Evolutionary conservation across 805 yeast species (phyloP).

Genomic region (Candida nanaspora): DNA sequence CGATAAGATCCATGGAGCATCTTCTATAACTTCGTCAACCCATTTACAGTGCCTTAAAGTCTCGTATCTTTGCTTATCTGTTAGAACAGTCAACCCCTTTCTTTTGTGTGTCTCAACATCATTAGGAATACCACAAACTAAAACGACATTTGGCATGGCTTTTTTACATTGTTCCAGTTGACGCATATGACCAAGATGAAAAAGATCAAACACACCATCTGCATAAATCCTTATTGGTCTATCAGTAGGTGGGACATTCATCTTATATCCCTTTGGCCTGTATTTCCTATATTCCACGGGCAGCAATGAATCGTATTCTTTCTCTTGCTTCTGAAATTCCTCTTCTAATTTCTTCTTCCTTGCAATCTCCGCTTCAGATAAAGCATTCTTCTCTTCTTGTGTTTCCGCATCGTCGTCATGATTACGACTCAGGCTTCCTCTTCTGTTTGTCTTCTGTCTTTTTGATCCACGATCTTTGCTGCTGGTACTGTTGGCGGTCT

Average conservation of each 20-base stretch:
- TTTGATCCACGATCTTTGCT: slow-evolving; percentile 3
- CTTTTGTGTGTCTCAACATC: slow-evolving; percentile 86
- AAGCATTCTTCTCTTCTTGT: slow-evolving; percentile 4
- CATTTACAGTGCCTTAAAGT: slow-evolving; percentile 90
- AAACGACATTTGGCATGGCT: slow-evolving; percentile 72
- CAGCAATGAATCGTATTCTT: slow-evolving; percentile 51
- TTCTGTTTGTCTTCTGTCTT: slow-evolving; percentile 10
- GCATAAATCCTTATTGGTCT: slow-evolving; percentile 93
- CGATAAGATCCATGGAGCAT: slow-evolving; percentile 95
- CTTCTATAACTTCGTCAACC: slow-evolving; percentile 94
- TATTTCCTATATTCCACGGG: slow-evolving; percentile 68
- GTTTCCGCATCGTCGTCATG: not conserved
- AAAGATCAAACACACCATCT: slow-evolving; percentile 95
- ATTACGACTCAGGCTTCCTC: slow-evolving; percentile 13
- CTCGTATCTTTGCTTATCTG: slow-evolving; percentile 83
- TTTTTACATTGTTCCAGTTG: slow-evolving; percentile 96
- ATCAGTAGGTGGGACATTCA: slow-evolving; percentile 78
- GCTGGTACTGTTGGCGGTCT: slow-evolving; percentile 3
- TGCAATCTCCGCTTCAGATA: slow-evolving; percentile 11
- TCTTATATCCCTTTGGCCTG: slow-evolving; percentile 71
- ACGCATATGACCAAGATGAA: slow-evolving; percentile 96
- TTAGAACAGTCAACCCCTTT: slow-evolving; percentile 88
- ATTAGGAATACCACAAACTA: slow-evolving; percentile 88
- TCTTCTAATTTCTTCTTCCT: slow-evolving; percentile 21
- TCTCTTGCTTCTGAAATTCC: slow-evolving; percentile 37